Percentiles rank a stretch among this genome's conserved stretches.
Evolutionary conservation across 2,329 filamentous ascomycete genomes (phyloP).

Genomic region (Moelleriella libera): DNA sequence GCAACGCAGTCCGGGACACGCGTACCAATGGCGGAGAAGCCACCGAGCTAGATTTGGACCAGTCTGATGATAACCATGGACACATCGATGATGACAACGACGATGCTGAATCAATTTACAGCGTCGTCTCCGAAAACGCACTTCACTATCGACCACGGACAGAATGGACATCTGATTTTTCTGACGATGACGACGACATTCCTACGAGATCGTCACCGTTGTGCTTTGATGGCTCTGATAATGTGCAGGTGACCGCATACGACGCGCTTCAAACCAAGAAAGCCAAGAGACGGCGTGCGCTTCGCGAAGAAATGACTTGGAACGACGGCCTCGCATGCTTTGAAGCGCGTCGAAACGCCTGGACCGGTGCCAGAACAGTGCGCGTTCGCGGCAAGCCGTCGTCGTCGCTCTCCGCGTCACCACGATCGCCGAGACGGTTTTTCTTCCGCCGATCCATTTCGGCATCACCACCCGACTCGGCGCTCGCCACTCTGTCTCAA

Average conservation of each 20-base stretch:
- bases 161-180: slow-evolving; percentile 45
- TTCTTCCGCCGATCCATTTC: slow-evolving; percentile 34
- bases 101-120: slow-evolving; percentile 39
- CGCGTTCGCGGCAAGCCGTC: slow-evolving; percentile 34
- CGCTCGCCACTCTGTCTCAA: slow-evolving; percentile 9
- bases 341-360: slow-evolving; percentile 61
- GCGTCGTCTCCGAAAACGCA: slow-evolving; percentile 40
- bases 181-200: slow-evolving; percentile 28
- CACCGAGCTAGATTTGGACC: slow-evolving; percentile 18
- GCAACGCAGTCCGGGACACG: too few species aligned
- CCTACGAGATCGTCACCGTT: slow-evolving; percentile 30
- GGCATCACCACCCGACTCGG: slow-evolving; percentile 20
- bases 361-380: slow-evolving; percentile 62
- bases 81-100: slow-evolving; percentile 26
- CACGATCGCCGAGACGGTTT: slow-evolving; percentile 32
- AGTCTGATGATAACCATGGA: slow-evolving; percentile 4
- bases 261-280: slow-evolving; percentile 32
- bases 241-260: slow-evolving; percentile 27
- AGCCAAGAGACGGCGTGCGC: slow-evolving; percentile 39
- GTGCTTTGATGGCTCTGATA: slow-evolving; percentile 35
- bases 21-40: too few species aligned
- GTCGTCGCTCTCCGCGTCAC: slow-evolving; percentile 25
- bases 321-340: slow-evolving; percentile 77
- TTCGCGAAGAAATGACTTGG: slow-evolving; percentile 55
- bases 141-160: slow-evolving; percentile 33